Conservation (phyloP, 2,329 filamentous ascomycete genomes). For the Pyrenochaeta sp. region DNA sequence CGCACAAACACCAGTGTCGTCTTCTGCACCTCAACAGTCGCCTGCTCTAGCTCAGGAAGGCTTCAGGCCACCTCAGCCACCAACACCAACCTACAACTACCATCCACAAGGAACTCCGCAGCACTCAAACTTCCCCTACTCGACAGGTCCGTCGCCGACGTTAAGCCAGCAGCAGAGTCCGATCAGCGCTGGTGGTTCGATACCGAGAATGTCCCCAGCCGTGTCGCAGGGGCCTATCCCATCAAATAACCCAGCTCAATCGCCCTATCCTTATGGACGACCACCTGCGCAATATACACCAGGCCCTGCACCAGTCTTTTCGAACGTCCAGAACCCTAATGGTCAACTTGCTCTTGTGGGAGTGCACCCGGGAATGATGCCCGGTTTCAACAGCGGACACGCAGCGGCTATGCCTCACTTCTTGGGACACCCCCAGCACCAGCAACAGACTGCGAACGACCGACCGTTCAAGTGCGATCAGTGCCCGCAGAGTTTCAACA, state of each 20-base stretch:
- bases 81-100: constrained; percentile 71
- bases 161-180: constrained; percentile 56
- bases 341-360: constrained; percentile 76
- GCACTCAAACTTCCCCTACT: constrained; percentile 58
- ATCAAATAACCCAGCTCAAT: constrained; percentile 57
- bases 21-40: constrained; percentile 54
- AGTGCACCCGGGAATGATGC: constrained; percentile 65
- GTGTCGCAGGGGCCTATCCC: constrained; percentile 54
- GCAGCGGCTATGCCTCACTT: constrained; percentile 71
- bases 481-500: constrained; percentile 92
- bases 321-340: constrained; percentile 78
- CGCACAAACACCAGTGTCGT: constrained; percentile 50
- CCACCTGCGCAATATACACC: constrained; percentile 55
- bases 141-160: constrained; percentile 58
- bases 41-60: constrained; percentile 67
- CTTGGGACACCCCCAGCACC: constrained; percentile 62
- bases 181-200: constrained; percentile 55
- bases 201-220: constrained; percentile 63
- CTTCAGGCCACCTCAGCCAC: constrained; percentile 66
- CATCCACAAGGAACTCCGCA: constrained; percentile 63
- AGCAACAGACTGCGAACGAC: constrained; percentile 69
- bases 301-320: constrained; percentile 71
- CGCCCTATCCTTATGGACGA: constrained; percentile 58
- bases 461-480: constrained; percentile 94
- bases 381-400: constrained; percentile 68